Base-by-base conservation (phyloP, 352 stramenopile species). In the Pilasporangium apinafurcum region DNA sequence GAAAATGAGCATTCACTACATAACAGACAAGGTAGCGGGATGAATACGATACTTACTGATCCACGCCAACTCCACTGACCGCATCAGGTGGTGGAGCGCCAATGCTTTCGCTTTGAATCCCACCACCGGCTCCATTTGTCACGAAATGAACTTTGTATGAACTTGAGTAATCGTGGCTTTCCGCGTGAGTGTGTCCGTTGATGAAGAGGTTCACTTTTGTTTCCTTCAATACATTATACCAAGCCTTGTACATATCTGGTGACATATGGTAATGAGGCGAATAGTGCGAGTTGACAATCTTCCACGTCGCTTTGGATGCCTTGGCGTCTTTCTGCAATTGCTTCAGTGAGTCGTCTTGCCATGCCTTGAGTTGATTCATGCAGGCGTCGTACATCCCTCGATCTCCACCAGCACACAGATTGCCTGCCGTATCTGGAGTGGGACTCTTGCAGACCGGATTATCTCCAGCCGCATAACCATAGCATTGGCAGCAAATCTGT, bases 401-500 rank as follows among this genome's bases (percentile, higher is more conserved):
- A 45, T 77, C 64, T 13, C 68, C 71, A 21, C 66, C 71, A 8
- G 65, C 62, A 21, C 74, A 87, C 8, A 74, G 44, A 8, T 47
- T 25, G 33, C 80, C 63, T n/a, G 44, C 44, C 10, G 24, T 36
- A 16, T 68, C 67, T 13, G 63, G 68, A 33, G 66, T 62, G 10
- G 75, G 61, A 32, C 66, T 48, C 8, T 69, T 70, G 44, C 74
- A 87, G 25, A 43, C 29, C 4, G 44, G 44, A 2, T 62, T 57
- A 26, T 67, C 43, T 20, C 42, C 38, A 17, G 46, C 57, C 13
- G 55, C 65, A 38, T 83, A 83, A 12, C 73, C 76, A 45, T 82
- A 86, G 43, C 76, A 89, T 42, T 89, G 76, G 35, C 76, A 89
- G 56, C 76, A 89, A 34, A 73, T 83, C 46, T 86, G 65, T 26